Evolutionary conservation across 2,329 filamentous ascomycete species (phyloP), one percentile per base, ranked within the genome.

Genomic region (Fusarium napiforme): DNA sequence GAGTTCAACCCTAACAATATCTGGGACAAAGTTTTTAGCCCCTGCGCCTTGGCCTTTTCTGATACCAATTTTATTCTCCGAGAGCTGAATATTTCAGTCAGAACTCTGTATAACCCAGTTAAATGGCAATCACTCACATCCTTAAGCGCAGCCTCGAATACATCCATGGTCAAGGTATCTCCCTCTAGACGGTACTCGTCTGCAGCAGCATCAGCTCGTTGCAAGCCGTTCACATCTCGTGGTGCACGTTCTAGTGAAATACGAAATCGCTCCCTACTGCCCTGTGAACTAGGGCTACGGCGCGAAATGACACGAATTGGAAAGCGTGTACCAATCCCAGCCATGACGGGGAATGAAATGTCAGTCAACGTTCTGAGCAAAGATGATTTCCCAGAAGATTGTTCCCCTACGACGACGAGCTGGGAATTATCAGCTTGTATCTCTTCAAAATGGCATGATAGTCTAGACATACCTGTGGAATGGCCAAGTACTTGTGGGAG

Each of bases 321-420:
- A 56, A 56, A 56, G 37, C 39, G 53, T 19, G 53, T 56, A 30
- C 53, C 53, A 34, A 56, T 56, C 21, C 53, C 53, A 30, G 53
- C 37, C 39, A 32, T 56, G 21, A 43, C 53, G 6, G 53, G 53
- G 30, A 56, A 56, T 14, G 53, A 30, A 43, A 56, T 56, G 28
- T 23, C 53, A n/a, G 53, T 56, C 53, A 56, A 23, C 4, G 37
- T 56, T 42, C 28, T 56, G 4, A 56, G 39, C n/a, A 56, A 15
- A 6, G 53, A 56, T 7, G 53, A 56, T 32, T 56, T 56, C 28
- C 53, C 53, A 34, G 53, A 40, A 32, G 53, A 56, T 34, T 56
- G 53, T 19, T 56, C 53, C 11, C 53, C 53, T 40, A 43, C 53
- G 8, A 56, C 53, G 6, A 56, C 39, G 10, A 56, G 53, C 53